A percentile compares a stretch with the other conserved stretches of the same genome.
Conservation (phyloP, 78 protist species). For the Dictyostelium firmibasis region DNA sequence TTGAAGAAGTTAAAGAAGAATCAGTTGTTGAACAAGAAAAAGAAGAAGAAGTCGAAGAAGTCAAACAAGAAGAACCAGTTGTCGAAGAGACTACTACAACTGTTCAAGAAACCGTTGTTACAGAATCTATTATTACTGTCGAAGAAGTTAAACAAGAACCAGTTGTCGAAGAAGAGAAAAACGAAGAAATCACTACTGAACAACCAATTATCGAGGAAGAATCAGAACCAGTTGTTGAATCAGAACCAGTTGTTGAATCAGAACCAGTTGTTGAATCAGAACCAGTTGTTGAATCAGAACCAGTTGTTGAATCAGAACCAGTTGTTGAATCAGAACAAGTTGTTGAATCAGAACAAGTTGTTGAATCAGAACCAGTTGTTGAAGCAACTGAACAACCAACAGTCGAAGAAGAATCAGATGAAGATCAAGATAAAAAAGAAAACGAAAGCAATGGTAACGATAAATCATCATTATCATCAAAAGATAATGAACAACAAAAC, state of each 20-base stretch:
- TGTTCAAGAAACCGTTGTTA: background rate
- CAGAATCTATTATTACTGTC: background rate
- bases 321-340: no score
- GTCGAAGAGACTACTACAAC: background rate
- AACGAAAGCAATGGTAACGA: background rate
- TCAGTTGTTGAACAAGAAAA: constrained; percentile 10
- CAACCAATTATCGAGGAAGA: background rate
- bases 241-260: background rate
- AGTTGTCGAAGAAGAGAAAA: background rate
- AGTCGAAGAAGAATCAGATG: constrained; percentile 12
- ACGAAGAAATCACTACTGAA: background rate
- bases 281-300: constrained; percentile 21
- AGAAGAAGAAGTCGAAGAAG: constrained; percentile 44
- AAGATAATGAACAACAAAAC: background rate
- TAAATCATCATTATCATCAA: background rate
- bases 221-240: constrained; percentile 30
- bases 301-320: no score
- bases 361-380: background rate
- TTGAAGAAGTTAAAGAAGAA: background rate
- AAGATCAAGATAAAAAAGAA: background rate
- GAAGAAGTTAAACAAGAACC: background rate
- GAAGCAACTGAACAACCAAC: constrained; percentile 19
- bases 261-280: background rate
- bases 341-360: background rate
- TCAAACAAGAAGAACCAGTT: background rate